Percentiles rank a stretch among this genome's conserved stretches.
Conservation (phyloP, 352 stramenopile species). For the Pythium scleroteichum region DNA sequence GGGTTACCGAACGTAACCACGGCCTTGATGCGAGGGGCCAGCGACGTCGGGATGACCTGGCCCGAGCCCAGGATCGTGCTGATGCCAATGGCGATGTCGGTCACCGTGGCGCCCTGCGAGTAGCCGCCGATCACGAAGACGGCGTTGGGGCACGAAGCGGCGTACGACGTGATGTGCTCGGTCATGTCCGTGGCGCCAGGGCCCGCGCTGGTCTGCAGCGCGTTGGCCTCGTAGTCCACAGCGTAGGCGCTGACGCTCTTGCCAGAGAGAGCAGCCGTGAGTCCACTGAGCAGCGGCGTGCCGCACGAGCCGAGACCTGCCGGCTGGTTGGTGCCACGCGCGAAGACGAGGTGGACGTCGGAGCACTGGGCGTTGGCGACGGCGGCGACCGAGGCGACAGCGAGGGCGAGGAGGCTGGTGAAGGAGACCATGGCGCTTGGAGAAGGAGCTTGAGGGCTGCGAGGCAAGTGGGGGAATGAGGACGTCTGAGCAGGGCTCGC, state of each 20-base stretch:
- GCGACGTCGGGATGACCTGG: slow-evolving; percentile 20
- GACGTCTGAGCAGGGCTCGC: background rate
- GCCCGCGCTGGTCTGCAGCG: slow-evolving; percentile 24
- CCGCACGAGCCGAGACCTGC: slow-evolving; percentile 27
- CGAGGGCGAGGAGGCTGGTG: slow-evolving; percentile 1
- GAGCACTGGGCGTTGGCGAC: slow-evolving; percentile 1
- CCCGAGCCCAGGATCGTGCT: slow-evolving; percentile 27
- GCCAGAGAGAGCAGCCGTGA: slow-evolving; percentile 26
- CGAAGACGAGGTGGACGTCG: slow-evolving; percentile 28
- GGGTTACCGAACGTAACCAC: slow-evolving; percentile 28
- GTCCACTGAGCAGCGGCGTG: slow-evolving; percentile 23
- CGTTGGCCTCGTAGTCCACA: slow-evolving; percentile 28
- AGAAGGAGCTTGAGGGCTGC: background rate
- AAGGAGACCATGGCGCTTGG: slow-evolving; percentile 7
- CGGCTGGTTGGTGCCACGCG: slow-evolving; percentile 37
- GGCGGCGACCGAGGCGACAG: background rate
- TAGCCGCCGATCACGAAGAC: slow-evolving; percentile 17
- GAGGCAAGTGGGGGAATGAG: slow-evolving; percentile 9
- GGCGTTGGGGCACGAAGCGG: slow-evolving; percentile 31
- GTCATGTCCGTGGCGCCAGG: slow-evolving; percentile 39
- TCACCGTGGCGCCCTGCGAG: slow-evolving; percentile 25
- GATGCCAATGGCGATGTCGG: slow-evolving; percentile 35
- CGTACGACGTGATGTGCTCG: slow-evolving; percentile 31
- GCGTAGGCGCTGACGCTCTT: slow-evolving; percentile 41
- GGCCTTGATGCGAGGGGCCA: slow-evolving; percentile 31